These are phyloP conservation scores for Neodidymelliopsis sp. DNA, from an alignment of 2,329 filamentous ascomycete genomes.

Conservation along the genomic window DNA sequence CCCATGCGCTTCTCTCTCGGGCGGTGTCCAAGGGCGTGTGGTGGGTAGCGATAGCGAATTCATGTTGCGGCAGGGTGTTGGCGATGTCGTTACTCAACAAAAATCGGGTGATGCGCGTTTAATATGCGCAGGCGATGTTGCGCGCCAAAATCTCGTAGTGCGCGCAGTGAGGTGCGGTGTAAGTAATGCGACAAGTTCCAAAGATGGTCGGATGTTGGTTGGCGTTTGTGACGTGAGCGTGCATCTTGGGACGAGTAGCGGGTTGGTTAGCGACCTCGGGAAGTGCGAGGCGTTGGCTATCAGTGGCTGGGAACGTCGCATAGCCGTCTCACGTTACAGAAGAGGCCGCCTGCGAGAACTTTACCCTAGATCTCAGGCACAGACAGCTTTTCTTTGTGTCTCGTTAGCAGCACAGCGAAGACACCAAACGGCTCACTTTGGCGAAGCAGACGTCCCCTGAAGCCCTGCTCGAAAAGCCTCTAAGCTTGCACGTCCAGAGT, in stretches of 20 bases:
- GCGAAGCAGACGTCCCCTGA: too few relatives aligned
- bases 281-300: too few relatives aligned
- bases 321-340: too few relatives aligned
- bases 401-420: too few relatives aligned
- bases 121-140: constrained; percentile 13
- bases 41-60: constrained; percentile 30
- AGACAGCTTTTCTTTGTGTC: too few relatives aligned
- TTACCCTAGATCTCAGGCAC: too few relatives aligned
- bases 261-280: constrained; percentile 1
- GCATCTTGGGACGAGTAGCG: constrained; percentile 9
- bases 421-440: too few relatives aligned
- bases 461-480: too few relatives aligned
- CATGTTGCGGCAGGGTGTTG: constrained; percentile 26
- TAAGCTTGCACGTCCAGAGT: too few relatives aligned
- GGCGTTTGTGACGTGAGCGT: constrained; percentile 20
- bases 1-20: constrained; percentile 30
- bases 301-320: too few relatives aligned
- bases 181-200: constrained; percentile 16
- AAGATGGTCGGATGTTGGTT: constrained; percentile 7
- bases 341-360: too few relatives aligned
- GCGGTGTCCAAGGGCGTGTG: constrained; percentile 42
- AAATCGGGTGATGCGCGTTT: constrained; percentile 11
- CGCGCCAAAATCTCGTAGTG: constrained; percentile 7
- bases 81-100: constrained; percentile 18
- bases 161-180: constrained; percentile 5